A percentile compares a stretch with the other conserved stretches of the same genome.
These are phyloP conservation scores for Myrica gale DNA, from an alignment of 306 rosid genomes.

Conservation along the genomic window DNA sequence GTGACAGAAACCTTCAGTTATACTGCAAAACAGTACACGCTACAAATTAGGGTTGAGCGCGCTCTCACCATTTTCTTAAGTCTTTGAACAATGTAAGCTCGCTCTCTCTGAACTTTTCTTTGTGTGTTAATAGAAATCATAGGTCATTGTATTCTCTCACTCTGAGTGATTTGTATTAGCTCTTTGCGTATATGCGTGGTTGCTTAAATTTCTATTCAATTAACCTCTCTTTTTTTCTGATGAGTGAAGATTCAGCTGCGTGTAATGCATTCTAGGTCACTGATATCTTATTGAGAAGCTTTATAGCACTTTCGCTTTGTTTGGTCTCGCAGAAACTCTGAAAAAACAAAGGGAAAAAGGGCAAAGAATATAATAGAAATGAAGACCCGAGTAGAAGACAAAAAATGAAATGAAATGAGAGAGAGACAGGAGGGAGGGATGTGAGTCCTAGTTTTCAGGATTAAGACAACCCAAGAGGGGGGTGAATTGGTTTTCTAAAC, in stretches of 20 bases:
- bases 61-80: neutral
- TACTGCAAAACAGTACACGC: neutral
- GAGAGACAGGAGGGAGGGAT: neutral
- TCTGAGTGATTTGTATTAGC: neutral
- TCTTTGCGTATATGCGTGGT: neutral
- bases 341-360: neutral
- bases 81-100: neutral
- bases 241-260: neutral
- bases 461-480: no score
- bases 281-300: neutral
- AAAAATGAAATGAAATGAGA: neutral
- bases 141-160: neutral
- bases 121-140: neutral
- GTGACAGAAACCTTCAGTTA: neutral
- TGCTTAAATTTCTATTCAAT: neutral
- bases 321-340: neutral
- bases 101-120: neutral
- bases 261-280: neutral
- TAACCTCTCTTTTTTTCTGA: neutral
- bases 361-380: neutral
- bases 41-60: slow-evolving; percentile 6
- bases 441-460: no score
- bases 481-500: no score
- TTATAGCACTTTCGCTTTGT: neutral
- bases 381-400: neutral